Evolutionary conservation across 352 stramenopile species (phyloP), one percentile per base, ranked within the genome.

Genomic region (Globisporangium megalacanthum): DNA sequence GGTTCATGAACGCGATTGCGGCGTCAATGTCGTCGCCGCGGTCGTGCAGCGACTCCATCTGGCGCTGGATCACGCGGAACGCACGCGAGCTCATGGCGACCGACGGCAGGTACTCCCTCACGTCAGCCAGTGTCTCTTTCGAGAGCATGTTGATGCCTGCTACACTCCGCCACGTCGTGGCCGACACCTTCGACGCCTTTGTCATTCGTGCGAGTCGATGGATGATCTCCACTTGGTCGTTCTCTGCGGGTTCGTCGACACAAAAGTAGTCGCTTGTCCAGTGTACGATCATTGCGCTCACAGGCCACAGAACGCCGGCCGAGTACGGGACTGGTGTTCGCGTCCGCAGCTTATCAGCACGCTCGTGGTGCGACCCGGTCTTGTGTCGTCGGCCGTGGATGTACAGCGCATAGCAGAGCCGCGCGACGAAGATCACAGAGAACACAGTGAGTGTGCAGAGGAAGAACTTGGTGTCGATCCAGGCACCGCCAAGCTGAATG

Each of bases 261-360:
- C 54, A 59, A 11, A 59, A 59, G 54, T 53, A 59, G 44, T 59
- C 44, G 31, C 44, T 39, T 5, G 54, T 59, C 61, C 61, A 68
- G 37, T 42, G 35, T 20, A 68, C 35, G 33, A 33, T 52, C 56
- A 68, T 63, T 37, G 50, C 56, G 8, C 47, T 36, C 33, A 47
- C 25, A 0, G 56, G 50, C 61, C 61, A 68, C 17, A 62, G 35
- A 13, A 52, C 41, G 20, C 33, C 54, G 4, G 61, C 61, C 9
- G 61, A 51, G 22, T 63, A 63, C 35, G 61, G 61, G 9, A 56
- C 44, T 1, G 41, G 47, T 8, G 55, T 63, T 9, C 52, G 3
- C 15, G 37, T 56, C 39, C 49, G 52, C 7, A 49, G 17, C 14
- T 6, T n/a, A 5, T 48, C 29, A 17, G 25, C 10, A 9, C 11